Evolutionary conservation across 805 yeast species (phyloP).

Genomic region (Ogataea pignaliae): DNA sequence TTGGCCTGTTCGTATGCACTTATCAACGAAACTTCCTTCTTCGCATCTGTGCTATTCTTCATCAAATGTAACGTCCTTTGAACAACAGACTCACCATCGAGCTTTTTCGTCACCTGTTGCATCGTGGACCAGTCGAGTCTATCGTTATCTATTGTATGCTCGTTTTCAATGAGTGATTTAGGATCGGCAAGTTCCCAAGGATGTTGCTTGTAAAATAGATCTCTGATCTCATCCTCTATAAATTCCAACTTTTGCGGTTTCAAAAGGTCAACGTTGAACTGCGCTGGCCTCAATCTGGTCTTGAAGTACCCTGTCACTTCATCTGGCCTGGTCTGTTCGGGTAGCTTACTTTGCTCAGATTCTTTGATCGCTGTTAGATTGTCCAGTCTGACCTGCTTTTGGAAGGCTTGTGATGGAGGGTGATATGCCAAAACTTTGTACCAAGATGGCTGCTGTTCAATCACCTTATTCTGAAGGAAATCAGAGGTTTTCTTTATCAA

Average conservation of each 20-base stretch:
- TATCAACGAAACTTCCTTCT: constrained; percentile 29
- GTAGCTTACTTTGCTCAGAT: constrained; percentile 10
- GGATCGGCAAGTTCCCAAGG: constrained; percentile 98
- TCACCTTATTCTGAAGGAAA: constrained; percentile 64
- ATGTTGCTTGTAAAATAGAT: constrained; percentile 82
- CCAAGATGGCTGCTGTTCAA: constrained; percentile 81
- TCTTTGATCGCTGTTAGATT: constrained; percentile 19
- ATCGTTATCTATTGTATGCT: constrained; percentile 46
- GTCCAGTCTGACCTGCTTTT: constrained; percentile 37
- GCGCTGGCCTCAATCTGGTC: constrained; percentile 42
- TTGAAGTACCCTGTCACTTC: constrained; percentile 27
- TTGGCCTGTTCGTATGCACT: constrained; percentile 84
- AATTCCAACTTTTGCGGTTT: constrained; percentile 51
- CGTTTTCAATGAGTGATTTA: constrained; percentile 72
- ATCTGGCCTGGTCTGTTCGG: constrained; percentile 11
- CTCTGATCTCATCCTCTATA: constrained; percentile 78
- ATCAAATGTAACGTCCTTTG: constrained; percentile 64
- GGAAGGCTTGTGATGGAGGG: constrained; percentile 71
- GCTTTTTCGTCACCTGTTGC: constrained; percentile 63
- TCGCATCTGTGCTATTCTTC: constrained; percentile 26
- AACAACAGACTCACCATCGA: constrained; percentile 88
- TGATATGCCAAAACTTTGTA: constrained; percentile 74
- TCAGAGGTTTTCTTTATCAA: constrained; percentile 80
- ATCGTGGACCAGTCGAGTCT: constrained; percentile 73
- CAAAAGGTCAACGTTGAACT: constrained; percentile 39